Conservation (phyloP, 768 basidiomycete genomes). For the Kwoniella sp. region DNA sequence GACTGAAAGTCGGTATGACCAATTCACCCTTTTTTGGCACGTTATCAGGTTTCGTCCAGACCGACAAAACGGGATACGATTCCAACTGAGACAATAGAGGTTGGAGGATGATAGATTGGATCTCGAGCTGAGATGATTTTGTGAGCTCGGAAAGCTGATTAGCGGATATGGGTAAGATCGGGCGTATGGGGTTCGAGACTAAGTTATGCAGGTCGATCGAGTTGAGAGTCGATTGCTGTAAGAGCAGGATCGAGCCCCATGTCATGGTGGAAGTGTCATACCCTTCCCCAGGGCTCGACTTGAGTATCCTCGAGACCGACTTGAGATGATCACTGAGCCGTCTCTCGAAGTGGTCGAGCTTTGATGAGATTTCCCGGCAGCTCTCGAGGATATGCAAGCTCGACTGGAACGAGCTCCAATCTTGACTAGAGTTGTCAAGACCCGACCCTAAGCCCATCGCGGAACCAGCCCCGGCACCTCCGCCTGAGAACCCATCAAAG, state of each 20-base stretch:
- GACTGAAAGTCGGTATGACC: constrained; percentile 84
- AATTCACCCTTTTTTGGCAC: constrained; percentile 61
- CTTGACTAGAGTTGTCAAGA: constrained; percentile 79
- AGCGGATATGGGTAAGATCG: constrained; percentile 16
- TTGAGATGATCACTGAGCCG: constrained; percentile 66
- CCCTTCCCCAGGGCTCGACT: constrained; percentile 62
- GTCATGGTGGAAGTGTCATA: constrained; percentile 55
- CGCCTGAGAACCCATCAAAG: constrained; percentile 55
- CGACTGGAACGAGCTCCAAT: constrained; percentile 84
- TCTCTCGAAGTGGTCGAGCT: constrained; percentile 69
- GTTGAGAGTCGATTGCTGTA: constrained; percentile 83
- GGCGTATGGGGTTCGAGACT: constrained; percentile 25
- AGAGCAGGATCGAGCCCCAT: constrained; percentile 66
- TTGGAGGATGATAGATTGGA: constrained; percentile 80
- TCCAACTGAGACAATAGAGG: constrained; percentile 75
- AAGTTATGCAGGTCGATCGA: constrained; percentile 72
- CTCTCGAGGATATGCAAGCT: constrained; percentile 81
- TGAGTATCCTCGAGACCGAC: constrained; percentile 67
- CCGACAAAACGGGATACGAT: constrained; percentile 68
- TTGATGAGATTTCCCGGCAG: constrained; percentile 71
- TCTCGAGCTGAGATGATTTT: constrained; percentile 70
- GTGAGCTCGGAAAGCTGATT: constrained; percentile 60
- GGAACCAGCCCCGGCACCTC: background rate
- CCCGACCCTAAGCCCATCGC: constrained; percentile 32
- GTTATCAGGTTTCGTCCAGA: constrained; percentile 68